Percentiles rank a stretch among this genome's conserved stretches.
phyloP scores from a whole-genome alignment of 805 yeast genomes.

The Kluyveromyces aestuarii region DNA sequence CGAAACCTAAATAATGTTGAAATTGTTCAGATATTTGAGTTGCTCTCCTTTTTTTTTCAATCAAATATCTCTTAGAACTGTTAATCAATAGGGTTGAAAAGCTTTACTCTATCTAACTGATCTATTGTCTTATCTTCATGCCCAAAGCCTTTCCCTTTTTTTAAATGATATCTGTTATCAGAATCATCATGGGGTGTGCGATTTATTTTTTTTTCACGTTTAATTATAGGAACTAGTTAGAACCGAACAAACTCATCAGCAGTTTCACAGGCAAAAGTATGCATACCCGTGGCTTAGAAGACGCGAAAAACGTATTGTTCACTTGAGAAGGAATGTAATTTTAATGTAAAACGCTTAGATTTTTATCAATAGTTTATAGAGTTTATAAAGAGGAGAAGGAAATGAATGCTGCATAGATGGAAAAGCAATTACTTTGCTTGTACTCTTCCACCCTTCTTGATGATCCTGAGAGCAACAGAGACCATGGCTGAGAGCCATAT shows the following conservation, averaged over 20 bases:
- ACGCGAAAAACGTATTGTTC: neutral
- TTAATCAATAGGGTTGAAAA: too few species aligned
- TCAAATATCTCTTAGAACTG: too few species aligned
- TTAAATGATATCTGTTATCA: too few species aligned
- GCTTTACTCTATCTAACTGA: too few species aligned
- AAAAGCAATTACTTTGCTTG: conserved; percentile 5
- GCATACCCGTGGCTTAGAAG: neutral
- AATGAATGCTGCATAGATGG: neutral
- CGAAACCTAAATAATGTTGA: neutral
- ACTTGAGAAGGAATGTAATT: neutral
- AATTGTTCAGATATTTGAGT: neutral
- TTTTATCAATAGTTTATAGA: neutral
- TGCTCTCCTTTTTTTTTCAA: neutral
- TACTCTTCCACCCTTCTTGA: conserved; percentile 8
- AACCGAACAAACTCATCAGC: neutral
- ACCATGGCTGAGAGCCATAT: conserved; percentile 82
- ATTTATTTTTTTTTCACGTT: too few species aligned
- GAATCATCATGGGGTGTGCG: too few species aligned
- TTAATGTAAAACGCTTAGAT: too few species aligned
- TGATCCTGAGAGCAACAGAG: conserved; percentile 43
- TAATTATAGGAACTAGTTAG: neutral
- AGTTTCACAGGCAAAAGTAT: neutral
- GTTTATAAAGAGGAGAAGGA: neutral
- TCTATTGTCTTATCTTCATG: too few species aligned
- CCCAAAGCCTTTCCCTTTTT: too few species aligned